A percentile compares a stretch with the other conserved stretches of the same genome.
These are phyloP conservation scores for Aureobasidium uvarum DNA, from an alignment of 2,329 filamentous ascomycete species.

Conservation along the genomic window DNA sequence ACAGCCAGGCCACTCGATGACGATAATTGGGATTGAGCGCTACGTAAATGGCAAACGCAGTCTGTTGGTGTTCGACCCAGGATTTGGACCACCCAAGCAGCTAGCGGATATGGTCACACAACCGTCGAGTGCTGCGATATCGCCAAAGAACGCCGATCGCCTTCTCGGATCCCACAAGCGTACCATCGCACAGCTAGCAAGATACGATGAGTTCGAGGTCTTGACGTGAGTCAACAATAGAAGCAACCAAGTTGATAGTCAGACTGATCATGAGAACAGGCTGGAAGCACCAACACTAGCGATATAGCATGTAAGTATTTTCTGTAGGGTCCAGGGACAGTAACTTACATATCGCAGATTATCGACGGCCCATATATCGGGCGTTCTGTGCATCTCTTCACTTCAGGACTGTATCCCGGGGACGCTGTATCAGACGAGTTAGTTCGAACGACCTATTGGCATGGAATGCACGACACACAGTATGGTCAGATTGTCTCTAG, in stretches of 20 bases:
- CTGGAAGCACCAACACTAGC: background rate
- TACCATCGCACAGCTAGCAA: background rate
- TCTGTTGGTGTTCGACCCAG: constrained; percentile 84
- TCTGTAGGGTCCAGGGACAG: background rate
- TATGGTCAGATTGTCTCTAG: background rate
- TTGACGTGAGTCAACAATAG: background rate
- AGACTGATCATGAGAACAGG: background rate
- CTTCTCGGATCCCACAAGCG: background rate
- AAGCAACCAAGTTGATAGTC: background rate
- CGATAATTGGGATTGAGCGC: constrained; percentile 79
- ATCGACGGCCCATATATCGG: background rate
- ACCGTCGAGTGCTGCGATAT: too few species aligned
- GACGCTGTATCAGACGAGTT: too few species aligned
- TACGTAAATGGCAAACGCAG: constrained; percentile 62
- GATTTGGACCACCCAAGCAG: constrained; percentile 66
- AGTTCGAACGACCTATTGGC: too few species aligned
- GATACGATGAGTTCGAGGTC: constrained; percentile 2
- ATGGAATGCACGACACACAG: background rate
- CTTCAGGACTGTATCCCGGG: background rate
- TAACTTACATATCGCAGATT: background rate
- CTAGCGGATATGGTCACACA: constrained; percentile 50
- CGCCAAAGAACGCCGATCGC: background rate
- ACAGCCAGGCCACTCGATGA: constrained; percentile 84
- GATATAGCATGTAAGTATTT: constrained; percentile 6
- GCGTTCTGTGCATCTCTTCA: background rate